These are phyloP conservation scores for Fusarium solani-melongenae DNA, from an alignment of 2,329 filamentous ascomycete species.

Conservation along the genomic window DNA sequence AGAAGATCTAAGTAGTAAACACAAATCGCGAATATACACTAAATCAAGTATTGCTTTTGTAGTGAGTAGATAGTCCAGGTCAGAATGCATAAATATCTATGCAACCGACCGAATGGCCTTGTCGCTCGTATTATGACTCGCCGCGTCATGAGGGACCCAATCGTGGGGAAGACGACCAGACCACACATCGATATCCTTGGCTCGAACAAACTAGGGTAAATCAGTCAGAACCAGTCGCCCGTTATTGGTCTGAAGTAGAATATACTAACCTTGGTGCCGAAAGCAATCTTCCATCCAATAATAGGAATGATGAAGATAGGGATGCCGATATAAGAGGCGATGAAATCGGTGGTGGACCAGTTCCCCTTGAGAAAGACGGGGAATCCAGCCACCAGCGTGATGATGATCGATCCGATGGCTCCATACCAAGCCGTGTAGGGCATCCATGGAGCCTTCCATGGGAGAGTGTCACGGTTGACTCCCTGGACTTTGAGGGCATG, in stretches of 20 bases:
- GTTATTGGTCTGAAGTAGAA: fast-evolving
- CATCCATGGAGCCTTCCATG: slow-evolving; percentile 64
- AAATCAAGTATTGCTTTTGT: too few relatives aligned
- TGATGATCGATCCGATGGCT: slow-evolving; percentile 66
- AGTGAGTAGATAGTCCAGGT: too few relatives aligned
- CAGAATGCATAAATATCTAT: too few relatives aligned
- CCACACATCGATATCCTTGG: slow-evolving; percentile 63
- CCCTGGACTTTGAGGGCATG: slow-evolving; percentile 59
- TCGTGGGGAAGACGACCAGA: slow-evolving; percentile 27
- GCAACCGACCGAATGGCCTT: background rate
- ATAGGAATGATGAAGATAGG: slow-evolving; percentile 71
- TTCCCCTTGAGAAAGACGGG: slow-evolving; percentile 75
- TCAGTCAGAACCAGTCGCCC: background rate
- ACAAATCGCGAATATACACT: too few relatives aligned
- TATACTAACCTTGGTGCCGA: slow-evolving; percentile 28
- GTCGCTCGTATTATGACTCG: background rate
- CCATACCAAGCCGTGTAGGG: slow-evolving; percentile 73
- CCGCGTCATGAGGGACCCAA: background rate
- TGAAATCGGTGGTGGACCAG: slow-evolving; percentile 72
- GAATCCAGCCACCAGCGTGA: slow-evolving; percentile 82
- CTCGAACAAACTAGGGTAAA: slow-evolving; percentile 44
- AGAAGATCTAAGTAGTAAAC: too few relatives aligned
- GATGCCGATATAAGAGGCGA: slow-evolving; percentile 72
- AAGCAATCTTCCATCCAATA: slow-evolving; percentile 65
- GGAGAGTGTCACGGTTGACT: slow-evolving; percentile 62